A percentile compares a stretch with the other conserved stretches of the same genome.
Evolutionary conservation across 2,329 filamentous ascomycete species (phyloP).

Genomic region (Trichophyton schoenleinii): DNA sequence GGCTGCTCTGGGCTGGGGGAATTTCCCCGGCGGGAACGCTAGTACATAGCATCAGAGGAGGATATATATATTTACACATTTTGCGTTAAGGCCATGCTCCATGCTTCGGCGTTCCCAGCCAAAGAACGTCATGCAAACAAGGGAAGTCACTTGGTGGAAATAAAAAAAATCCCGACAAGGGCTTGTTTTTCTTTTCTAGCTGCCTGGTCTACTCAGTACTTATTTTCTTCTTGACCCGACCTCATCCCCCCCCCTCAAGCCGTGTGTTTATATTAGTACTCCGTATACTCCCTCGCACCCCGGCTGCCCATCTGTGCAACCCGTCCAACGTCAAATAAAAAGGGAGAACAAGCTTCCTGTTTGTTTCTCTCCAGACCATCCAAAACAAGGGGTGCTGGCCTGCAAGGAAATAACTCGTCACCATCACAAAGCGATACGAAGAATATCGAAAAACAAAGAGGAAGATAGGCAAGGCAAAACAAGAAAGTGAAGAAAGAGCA

Average conservation of each 20-base stretch:
- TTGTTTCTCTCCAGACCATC: background rate
- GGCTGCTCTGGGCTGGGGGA: no score
- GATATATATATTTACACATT: background rate
- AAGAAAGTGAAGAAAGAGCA: no score
- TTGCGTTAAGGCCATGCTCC: background rate
- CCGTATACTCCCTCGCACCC: background rate
- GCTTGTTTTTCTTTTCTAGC: background rate
- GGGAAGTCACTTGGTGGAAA: background rate
- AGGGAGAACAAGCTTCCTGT: background rate
- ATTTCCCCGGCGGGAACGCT: no score
- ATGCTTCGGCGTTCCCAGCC: slow-evolving; percentile 4
- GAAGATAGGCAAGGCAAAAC: no score
- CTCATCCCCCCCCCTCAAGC: background rate
- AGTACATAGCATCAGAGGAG: no score
- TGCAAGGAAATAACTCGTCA: background rate
- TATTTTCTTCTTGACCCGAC: background rate
- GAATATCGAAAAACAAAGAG: no score
- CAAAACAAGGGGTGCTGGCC: background rate
- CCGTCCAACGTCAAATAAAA: background rate
- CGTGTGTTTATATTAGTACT: background rate
- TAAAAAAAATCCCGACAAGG: background rate
- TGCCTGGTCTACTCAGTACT: background rate
- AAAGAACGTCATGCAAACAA: slow-evolving; percentile 4
- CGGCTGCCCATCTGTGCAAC: background rate
- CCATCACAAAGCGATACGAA: background rate